These are phyloP conservation scores for Metarhizium humberi DNA, from an alignment of 2,329 filamentous ascomycete species.

Conservation along the genomic window DNA sequence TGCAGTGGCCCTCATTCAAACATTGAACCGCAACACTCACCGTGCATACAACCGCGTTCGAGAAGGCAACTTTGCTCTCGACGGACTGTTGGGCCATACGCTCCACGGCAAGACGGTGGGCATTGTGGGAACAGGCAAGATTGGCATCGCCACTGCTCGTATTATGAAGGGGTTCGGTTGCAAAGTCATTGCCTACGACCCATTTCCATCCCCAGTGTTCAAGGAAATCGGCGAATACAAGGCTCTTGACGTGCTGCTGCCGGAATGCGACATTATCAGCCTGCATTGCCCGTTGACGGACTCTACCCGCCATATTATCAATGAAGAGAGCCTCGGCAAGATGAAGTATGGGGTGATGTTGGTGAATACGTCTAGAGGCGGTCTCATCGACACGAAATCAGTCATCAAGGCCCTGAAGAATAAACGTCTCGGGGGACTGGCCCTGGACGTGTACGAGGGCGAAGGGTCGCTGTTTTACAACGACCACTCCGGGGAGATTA, in stretches of 20 bases:
- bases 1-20: slow-evolving; percentile 56
- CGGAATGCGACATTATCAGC: slow-evolving; percentile 50
- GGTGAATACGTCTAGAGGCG: slow-evolving; percentile 61
- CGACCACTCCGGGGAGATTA: slow-evolving; percentile 55
- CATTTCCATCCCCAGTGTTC: slow-evolving; percentile 41
- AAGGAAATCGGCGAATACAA: slow-evolving; percentile 40
- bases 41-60: slow-evolving; percentile 59
- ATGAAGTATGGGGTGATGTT: slow-evolving; percentile 54
- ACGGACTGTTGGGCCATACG: slow-evolving; percentile 53
- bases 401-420: slow-evolving; percentile 53
- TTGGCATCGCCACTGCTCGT: slow-evolving; percentile 51
- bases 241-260: slow-evolving; percentile 44
- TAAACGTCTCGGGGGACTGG: slow-evolving; percentile 50
- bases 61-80: slow-evolving; percentile 58
- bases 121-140: slow-evolving; percentile 55
- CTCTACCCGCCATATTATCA: slow-evolving; percentile 51
- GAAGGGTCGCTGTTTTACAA: slow-evolving; percentile 57
- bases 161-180: slow-evolving; percentile 60
- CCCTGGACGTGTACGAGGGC: slow-evolving; percentile 60
- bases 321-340: slow-evolving; percentile 36
- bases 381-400: slow-evolving; percentile 50
- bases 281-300: slow-evolving; percentile 58
- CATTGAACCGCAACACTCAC: slow-evolving; percentile 58
- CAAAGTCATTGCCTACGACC: slow-evolving; percentile 51
- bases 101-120: slow-evolving; percentile 58